phyloP scores from a whole-genome alignment of 768 basidiomycete genomes.

The Termitomyces sp. region DNA sequence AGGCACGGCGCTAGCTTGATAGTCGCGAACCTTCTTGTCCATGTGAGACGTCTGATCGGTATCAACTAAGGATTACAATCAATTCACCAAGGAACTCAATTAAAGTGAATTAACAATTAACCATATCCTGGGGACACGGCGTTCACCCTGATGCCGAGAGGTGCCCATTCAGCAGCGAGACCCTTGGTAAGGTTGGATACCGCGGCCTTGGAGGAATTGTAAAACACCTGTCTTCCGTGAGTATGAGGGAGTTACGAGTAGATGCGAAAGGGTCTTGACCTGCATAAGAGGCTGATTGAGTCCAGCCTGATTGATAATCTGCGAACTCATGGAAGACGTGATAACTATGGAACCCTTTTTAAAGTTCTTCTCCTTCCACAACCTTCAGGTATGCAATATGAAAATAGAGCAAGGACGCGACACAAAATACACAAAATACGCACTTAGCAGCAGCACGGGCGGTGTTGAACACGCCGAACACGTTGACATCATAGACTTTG shows the following conservation, averaged over 20 bases:
- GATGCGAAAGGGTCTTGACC: constrained; percentile 19
- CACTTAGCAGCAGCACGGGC: constrained; percentile 54
- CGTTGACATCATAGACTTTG: constrained; percentile 52
- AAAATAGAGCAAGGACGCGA: too few species aligned
- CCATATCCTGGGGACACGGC: constrained; percentile 59
- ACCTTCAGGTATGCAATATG: constrained; percentile 19
- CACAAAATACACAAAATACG: constrained; percentile 9
- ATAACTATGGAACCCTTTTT: constrained; percentile 53
- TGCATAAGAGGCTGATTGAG: constrained; percentile 46
- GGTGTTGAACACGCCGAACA: constrained; percentile 63
- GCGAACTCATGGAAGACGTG: constrained; percentile 61
- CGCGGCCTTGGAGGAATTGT: constrained; percentile 68
- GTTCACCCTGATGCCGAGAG: constrained; percentile 50
- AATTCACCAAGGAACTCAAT: background rate
- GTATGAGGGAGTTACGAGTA: too few species aligned
- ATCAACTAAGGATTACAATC: constrained; percentile 29
- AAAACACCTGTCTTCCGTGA: constrained; percentile 29
- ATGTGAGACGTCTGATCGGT: constrained; percentile 55
- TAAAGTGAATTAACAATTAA: constrained; percentile 16
- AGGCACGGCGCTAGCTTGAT: constrained; percentile 45
- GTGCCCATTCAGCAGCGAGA: constrained; percentile 61
- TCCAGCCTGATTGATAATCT: constrained; percentile 51
- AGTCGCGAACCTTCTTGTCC: constrained; percentile 42
- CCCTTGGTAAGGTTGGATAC: constrained; percentile 52
- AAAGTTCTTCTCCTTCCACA: constrained; percentile 34